Base-by-base conservation (phyloP, 1,284 basidiomycete genomes). In the Thelephora terrestris region DNA sequence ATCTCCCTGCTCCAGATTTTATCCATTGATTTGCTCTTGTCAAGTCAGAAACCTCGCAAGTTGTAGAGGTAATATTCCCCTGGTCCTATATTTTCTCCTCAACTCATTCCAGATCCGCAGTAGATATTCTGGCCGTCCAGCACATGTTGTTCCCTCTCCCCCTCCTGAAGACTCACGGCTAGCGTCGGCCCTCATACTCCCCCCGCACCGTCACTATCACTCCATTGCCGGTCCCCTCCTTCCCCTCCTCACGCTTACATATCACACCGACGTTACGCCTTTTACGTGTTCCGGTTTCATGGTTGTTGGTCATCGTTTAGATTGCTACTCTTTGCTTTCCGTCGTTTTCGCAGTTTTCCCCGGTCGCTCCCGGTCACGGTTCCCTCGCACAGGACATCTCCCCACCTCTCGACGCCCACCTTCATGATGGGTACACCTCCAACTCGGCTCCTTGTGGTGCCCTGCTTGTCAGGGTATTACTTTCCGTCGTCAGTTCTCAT, bases 1-100 rank as follows among this genome's bases (percentile, higher is more conserved):
- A 85, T 58, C 66, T 86, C 43, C 83, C 83, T 42, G 74, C 77
- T 53, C 82, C 81, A 47, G 67, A 72, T 51, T 80, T 82, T 59
- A 75, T 63, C 12, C 39, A 20, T 18, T 42, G 63, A 55, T 58
- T 54, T 62, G 59, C 62, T 62, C 56, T 55, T 57, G 52, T 61
- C 45, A 43, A 46, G 16, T 53, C 44, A 58, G 65, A 62, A 59
- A 58, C 50, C 59, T 60, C 61, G 58, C 29, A 56, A 58, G 63
- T 63, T 61, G 66, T 68, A 67, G 57, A 71, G 71, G 73, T 73
- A n/a, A 65, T 51, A 12, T 32, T 10, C 42, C 17, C 36, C 18
- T 1, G 34, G 34, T 5, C 9, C 20, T 2, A 16, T 27, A n/a
- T 16, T 3, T 9, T 25, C 0, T 12, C 23, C 9, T 20, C 29